Conservation (phyloP, 805 yeast genomes). For the Metschnikowia dekortorum region DNA sequence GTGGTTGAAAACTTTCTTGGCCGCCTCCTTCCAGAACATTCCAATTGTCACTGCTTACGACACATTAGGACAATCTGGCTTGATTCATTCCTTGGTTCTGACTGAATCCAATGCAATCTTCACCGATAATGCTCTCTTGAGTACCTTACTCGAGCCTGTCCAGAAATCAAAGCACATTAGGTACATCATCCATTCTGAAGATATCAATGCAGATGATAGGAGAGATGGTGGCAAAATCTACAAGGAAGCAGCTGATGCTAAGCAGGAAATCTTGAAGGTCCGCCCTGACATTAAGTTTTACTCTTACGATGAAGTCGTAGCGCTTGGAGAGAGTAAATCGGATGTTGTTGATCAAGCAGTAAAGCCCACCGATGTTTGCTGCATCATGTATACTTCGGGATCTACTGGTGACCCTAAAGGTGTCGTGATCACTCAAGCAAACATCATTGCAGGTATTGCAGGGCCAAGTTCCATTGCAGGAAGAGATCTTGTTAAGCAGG, state of each 20-base stretch:
- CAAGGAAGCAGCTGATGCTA: slow-evolving; percentile 51
- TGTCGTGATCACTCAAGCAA: slow-evolving; percentile 62
- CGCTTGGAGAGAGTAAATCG: slow-evolving; percentile 53
- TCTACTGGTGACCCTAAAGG: slow-evolving; percentile 86
- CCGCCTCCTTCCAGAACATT: slow-evolving; percentile 70
- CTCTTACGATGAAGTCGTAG: slow-evolving; percentile 60
- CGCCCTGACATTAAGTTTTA: slow-evolving; percentile 73
- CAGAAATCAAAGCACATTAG: slow-evolving; percentile 56
- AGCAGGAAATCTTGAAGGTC: slow-evolving; percentile 53
- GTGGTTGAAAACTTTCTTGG: slow-evolving; percentile 88
- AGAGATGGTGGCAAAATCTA: slow-evolving; percentile 60
- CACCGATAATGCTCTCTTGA: slow-evolving; percentile 75
- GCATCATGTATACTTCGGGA: slow-evolving; percentile 87
- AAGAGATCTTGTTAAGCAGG: slow-evolving; percentile 42
- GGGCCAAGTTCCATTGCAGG: slow-evolving; percentile 70
- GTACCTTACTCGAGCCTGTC: slow-evolving; percentile 67
- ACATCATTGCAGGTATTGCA: slow-evolving; percentile 78
- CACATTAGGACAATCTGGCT: slow-evolving; percentile 84
- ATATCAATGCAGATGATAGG: slow-evolving; percentile 56
- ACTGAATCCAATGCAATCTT: slow-evolving; percentile 76
- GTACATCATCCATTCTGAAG: slow-evolving; percentile 67
- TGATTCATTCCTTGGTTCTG: slow-evolving; percentile 79
- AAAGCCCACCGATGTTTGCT: slow-evolving; percentile 55
- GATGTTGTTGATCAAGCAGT: slow-evolving; percentile 38
- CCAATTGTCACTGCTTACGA: slow-evolving; percentile 96